A percentile compares a stretch with the other conserved stretches of the same genome.
Evolutionary conservation across 495 filamentous ascomycete genomes (phyloP).

Genomic region (Talaromyces stipitatus): DNA sequence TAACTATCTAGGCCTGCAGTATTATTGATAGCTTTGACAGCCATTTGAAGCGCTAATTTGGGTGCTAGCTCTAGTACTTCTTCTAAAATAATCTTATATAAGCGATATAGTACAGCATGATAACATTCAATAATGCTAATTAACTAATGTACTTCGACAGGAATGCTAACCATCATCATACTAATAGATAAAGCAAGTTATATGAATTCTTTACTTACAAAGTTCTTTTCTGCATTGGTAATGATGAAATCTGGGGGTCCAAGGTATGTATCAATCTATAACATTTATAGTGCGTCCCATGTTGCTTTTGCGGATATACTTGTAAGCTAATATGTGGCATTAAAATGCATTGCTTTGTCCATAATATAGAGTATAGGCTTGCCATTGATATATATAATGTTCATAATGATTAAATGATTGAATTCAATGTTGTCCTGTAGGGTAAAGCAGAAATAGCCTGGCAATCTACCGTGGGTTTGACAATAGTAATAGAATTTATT

Average conservation of each 20-base stretch:
- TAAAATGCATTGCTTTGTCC: slow-evolving; percentile 1
- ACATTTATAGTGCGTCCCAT: slow-evolving; percentile 12
- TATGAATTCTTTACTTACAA: slow-evolving; percentile 15
- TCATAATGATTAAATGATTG: not conserved
- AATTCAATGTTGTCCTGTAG: not conserved
- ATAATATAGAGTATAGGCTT: not conserved
- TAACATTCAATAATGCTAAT: slow-evolving; percentile 16
- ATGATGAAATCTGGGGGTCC: slow-evolving; percentile 14
- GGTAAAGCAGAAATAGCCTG: not conserved
- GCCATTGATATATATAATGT: not conserved
- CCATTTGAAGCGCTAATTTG: slow-evolving; percentile 13
- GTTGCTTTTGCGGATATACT: slow-evolving; percentile 7
- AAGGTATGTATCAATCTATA: slow-evolving; percentile 21
- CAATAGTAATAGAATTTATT: not conserved
- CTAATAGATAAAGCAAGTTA: slow-evolving; percentile 5
- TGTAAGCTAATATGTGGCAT: slow-evolving; percentile 1
- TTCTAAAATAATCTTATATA: slow-evolving; percentile 13
- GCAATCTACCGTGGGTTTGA: not conserved
- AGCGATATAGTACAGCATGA: slow-evolving; percentile 7
- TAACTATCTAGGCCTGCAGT: slow-evolving; percentile 10
- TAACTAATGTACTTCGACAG: slow-evolving; percentile 13
- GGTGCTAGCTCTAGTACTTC: slow-evolving; percentile 6
- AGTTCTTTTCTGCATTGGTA: slow-evolving; percentile 16
- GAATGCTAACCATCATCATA: slow-evolving; percentile 8
- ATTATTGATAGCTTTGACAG: slow-evolving; percentile 13